Conservation (phyloP, 495 filamentous ascomycete species). For the Penicillium angulare region DNA sequence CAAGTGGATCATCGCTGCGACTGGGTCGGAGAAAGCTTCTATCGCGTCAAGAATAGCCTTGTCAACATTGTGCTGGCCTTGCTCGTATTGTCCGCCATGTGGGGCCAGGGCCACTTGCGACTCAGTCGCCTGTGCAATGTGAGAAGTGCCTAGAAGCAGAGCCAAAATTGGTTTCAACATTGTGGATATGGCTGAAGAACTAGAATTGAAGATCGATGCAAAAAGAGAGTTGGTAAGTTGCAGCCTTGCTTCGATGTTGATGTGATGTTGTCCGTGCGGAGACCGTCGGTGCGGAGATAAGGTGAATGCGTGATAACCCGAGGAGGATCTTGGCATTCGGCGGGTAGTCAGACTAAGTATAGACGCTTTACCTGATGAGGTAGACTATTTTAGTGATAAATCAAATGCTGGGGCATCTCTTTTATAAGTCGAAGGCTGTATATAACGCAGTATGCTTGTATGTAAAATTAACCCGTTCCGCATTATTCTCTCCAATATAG, state of each 20-base stretch:
- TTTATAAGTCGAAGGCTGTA: too few species aligned
- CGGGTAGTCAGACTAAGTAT: too few species aligned
- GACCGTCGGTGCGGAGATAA: not conserved
- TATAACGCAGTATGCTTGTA: too few species aligned
- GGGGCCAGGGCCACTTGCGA: slow-evolving; percentile 8
- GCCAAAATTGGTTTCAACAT: slow-evolving; percentile 4
- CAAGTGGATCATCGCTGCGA: not conserved
- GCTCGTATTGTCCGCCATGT: not conserved
- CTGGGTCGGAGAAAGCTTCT: slow-evolving; percentile 7
- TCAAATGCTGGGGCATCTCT: too few species aligned
- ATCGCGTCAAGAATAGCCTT: slow-evolving; percentile 4
- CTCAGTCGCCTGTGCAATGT: not conserved
- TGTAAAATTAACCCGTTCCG: too few species aligned
- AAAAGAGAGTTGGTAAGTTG: too few species aligned
- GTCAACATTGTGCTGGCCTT: not conserved
- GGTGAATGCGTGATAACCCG: not conserved
- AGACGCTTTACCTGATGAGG: too few species aligned
- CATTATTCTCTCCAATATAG: too few species aligned
- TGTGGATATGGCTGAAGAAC: not conserved
- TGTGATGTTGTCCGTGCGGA: not conserved
- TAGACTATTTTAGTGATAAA: too few species aligned
- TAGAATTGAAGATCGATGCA: not conserved
- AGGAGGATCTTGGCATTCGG: too few species aligned
- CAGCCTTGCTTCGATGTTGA: not conserved
- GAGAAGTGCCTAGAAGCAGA: not conserved